These are phyloP conservation scores for Amauroascus verrucosus DNA, from an alignment of 2,329 filamentous ascomycete species.

Conservation along the genomic window DNA sequence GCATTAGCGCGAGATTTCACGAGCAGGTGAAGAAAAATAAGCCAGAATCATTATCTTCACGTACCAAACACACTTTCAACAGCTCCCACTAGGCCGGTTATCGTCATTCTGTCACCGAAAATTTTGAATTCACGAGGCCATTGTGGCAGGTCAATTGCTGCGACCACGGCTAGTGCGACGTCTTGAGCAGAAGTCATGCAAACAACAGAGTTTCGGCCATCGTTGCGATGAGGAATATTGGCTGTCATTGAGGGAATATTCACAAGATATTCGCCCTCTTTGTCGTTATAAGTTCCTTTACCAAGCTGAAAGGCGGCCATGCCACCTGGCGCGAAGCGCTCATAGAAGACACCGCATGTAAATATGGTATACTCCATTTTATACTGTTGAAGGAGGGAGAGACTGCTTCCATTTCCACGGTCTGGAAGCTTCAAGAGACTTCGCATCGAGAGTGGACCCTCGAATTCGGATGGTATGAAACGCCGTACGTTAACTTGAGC, in stretches of 20 bases:
- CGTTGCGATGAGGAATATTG: constrained; percentile 49
- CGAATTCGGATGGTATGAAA: constrained; percentile 68
- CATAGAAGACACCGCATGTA: constrained; percentile 65
- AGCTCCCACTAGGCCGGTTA: constrained; percentile 50
- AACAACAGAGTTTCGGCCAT: constrained; percentile 45
- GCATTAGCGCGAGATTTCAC: background rate
- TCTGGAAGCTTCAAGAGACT: constrained; percentile 51
- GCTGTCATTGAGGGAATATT: constrained; percentile 50
- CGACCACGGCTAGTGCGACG: constrained; percentile 57
- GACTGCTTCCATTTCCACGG: constrained; percentile 48
- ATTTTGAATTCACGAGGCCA: constrained; percentile 64
- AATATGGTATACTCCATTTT: constrained; percentile 60
- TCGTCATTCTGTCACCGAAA: constrained; percentile 54
- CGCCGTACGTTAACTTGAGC: constrained; percentile 53
- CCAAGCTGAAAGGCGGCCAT: constrained; percentile 53
- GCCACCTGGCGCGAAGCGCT: constrained; percentile 60
- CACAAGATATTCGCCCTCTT: constrained; percentile 56
- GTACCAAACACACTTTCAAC: constrained; percentile 41
- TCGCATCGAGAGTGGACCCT: constrained; percentile 51
- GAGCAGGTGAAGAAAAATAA: background rate
- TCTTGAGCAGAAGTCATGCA: constrained; percentile 61
- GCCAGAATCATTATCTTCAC: constrained; percentile 5
- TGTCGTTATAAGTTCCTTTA: constrained; percentile 42
- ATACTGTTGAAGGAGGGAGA: constrained; percentile 42
- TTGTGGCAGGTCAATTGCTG: constrained; percentile 51